Evolutionary conservation across 2,329 filamentous ascomycete genomes (phyloP), one percentile per base, ranked within the genome.

Genomic region (Clarireedia monteithiana): DNA sequence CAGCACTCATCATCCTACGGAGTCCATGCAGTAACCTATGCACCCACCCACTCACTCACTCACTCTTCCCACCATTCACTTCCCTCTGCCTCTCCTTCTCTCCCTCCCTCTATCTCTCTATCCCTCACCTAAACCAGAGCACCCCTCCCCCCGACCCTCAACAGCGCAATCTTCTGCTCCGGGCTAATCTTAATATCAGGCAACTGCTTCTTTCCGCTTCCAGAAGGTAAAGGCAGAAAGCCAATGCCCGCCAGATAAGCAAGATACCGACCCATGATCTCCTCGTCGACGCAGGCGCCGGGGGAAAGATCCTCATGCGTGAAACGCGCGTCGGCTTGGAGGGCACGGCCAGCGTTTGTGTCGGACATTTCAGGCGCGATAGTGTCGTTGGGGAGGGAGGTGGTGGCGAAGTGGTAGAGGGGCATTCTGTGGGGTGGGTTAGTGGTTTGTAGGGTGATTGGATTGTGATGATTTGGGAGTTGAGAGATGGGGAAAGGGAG

Each of bases 321-420:
- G 42, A 64, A 67, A 10, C 57, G 24, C 1, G 76, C 76, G 65
- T 91, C 86, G 3, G 77, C 76, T 67, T 80, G 80, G 24, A 95
- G 75, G 0, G 85, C 80, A 2, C 74, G 73, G 1, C 80, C 76
- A 0, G 89, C 82, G 66, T 94, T 90, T 38, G 27, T 30, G 64
- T 88, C 85, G 59, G 86, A 82, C n/a, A 90, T 75, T 65, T 87
- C 84, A 0, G 85, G 85, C 0, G 86, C 85, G 56, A 81, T 82
- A 36, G 85, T 88, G 61, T 82, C 82, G 27, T 77, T 77, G 0
- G 85, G 86, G 4, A 90, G 74, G 67, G 89, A 81, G 2, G 78
- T 79, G 0, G 81, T 83, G 14, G 85, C 84, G 70, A 90, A 86
- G 69, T 90, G 85, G 67, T 84, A 88, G 3, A 90, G 79, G 1